Evolutionary conservation across 768 basidiomycete genomes (phyloP).

Genomic region (Suillus occidentalis): DNA sequence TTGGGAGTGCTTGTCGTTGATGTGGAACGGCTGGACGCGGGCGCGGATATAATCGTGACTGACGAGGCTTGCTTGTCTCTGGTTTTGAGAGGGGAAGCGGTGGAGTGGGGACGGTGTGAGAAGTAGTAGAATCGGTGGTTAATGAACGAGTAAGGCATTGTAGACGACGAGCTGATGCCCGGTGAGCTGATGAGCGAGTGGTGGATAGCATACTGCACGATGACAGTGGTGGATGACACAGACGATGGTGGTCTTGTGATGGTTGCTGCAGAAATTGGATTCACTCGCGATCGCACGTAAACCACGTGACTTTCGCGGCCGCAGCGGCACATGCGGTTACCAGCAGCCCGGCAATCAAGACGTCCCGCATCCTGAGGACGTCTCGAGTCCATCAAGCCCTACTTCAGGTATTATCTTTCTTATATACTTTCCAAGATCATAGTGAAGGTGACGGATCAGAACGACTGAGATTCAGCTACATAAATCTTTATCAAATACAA

Average conservation of each 20-base stretch:
- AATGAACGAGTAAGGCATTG: constrained; percentile 21
- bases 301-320: neutral
- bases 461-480: no score
- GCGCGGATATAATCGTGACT: constrained; percentile 42
- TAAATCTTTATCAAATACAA: no score
- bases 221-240: neutral
- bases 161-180: constrained; percentile 14
- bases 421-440: no score
- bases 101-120: constrained; percentile 28
- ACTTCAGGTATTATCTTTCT: no score
- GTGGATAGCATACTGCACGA: constrained; percentile 25
- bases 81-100: constrained; percentile 29
- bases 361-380: no score
- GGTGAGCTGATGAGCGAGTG: constrained; percentile 15
- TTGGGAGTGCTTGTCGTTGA: constrained; percentile 41
- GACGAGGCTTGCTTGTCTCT: constrained; percentile 29
- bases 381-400: no score
- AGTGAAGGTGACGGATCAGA: no score
- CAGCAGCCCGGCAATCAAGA: neutral
- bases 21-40: constrained; percentile 36
- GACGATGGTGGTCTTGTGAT: neutral
- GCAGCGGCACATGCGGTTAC: no score
- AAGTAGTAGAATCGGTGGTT: constrained; percentile 26
- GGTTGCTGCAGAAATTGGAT: neutral
- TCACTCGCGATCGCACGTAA: neutral